Base-by-base conservation (phyloP, 352 stramenopile species). In the Globisporangium camurandrum region DNA sequence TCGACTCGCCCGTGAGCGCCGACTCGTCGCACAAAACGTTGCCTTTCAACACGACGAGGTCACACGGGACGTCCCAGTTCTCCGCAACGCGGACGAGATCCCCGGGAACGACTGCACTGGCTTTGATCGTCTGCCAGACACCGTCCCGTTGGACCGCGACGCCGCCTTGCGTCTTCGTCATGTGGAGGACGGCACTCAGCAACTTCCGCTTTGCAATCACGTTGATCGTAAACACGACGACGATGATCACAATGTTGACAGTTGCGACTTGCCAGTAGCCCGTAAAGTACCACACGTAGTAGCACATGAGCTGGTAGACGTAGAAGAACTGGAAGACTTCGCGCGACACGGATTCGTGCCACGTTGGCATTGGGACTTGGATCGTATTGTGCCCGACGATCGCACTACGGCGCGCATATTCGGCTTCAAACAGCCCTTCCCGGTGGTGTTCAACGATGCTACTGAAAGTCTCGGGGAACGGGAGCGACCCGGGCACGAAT, bases 261-360 rank as follows among this genome's bases (percentile, higher is more conserved):
- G 55, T 3, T 10, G 49, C 55, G 37, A 66, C 46, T 23, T 49
- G 17, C 42, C 49, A 62, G 50, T 81, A 84, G 12, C 57, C 69
- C 48, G 64, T 76, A 52, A 74, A 84, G 42, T 71, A 71, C 71
- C 71, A 84, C 12, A 79, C 63, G 46, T 66, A 76, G 57, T 84
- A 84, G 57, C 67, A 62, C 46, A 62, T 48, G 34, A 64, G n/a
- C 36, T 64, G 53, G 44, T 64, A 64, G 31, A 64, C 43, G 44
- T 64, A 61, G 36, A 61, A 62, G 26, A 64, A 62, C 37, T 47
- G 54, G 31, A 60, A 52, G 27, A 56, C 20, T 12, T 64, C 57
- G 6, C 20, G 22, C 28, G 37, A 23, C 23, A 64, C 14, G n/a
- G 55, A 61, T 16, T n/a, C 24, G 16, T 43, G 40, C 31, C 45